Base-by-base conservation (phyloP, 371 early-diverging fungal genomes). In the Apophysomyces variabilis region DNA sequence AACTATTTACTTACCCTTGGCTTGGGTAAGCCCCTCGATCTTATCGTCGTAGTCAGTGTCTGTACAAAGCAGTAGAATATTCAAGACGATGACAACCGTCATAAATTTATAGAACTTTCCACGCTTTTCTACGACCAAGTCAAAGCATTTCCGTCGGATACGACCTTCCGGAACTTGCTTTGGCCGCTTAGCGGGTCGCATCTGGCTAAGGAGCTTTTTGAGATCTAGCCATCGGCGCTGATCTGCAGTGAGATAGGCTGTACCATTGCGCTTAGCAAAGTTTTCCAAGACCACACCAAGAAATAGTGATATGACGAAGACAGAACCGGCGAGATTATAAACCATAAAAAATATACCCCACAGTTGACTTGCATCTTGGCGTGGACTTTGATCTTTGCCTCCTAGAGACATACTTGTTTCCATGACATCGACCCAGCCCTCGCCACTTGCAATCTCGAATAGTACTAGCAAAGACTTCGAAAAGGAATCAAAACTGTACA, bases 151-250 rank as follows among this genome's bases (percentile, higher is more conserved):
- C 57, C 71, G 73, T 1, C 85, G 73, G 57, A 88, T 58, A 0
- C 66, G 58, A 47, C 77, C 69, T 1, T 66, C 44, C 1, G 86
- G 86, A 0, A 77, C 62, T 0, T 60, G 60, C 37, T 76, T 79
- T 9, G 82, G 87, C 37, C 83, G 66, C 60, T 84, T 87, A 39
- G 87, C 83, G 44, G 90, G 90, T 37, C 78, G 74, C 61, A 89
- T 84, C 38, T 80, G 83, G 32, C 83, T 81, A 0, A 92, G 69
- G 26, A 88, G 77, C 62, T 88, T 89, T 62, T 87, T 84, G 56
- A 92, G 68, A 71, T 92, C 90, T 56, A 88, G 72, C 90, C 90
- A 92, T 47, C 88, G 82, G 35, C 86, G 78, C 66, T 92, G 92
- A 61, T 92, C 87, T 5, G 80, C 82, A 0, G 92, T 90, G 58